Conservation (phyloP, 2,329 filamentous ascomycete species). For the Sordariomycetes sp. region DNA sequence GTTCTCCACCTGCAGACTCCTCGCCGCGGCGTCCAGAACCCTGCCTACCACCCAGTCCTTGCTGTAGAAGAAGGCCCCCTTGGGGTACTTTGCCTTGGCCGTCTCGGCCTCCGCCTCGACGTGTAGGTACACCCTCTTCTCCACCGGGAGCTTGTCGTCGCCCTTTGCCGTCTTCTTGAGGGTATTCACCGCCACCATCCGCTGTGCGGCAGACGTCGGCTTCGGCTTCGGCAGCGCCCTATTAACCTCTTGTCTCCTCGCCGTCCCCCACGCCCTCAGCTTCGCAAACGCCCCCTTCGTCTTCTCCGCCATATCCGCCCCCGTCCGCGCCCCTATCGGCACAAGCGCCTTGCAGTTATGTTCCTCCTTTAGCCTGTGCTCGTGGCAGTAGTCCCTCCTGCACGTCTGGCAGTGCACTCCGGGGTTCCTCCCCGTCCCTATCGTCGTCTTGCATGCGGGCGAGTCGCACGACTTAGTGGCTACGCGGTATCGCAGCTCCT, state of each 20-base stretch:
- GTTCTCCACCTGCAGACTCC: constrained; percentile 66
- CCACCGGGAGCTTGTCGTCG: constrained; percentile 63
- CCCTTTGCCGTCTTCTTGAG: constrained; percentile 86
- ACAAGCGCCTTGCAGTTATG: constrained; percentile 72
- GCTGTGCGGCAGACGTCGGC: constrained; percentile 47
- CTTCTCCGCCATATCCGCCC: constrained; percentile 37
- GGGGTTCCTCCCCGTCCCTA: constrained; percentile 54
- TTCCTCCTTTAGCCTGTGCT: constrained; percentile 64
- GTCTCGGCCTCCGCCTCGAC: constrained; percentile 86
- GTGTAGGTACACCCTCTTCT: constrained; percentile 82
- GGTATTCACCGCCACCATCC: constrained; percentile 56
- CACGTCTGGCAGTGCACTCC: constrained; percentile 61
- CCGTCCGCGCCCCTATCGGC: constrained; percentile 36
- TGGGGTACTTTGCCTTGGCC: constrained; percentile 69
- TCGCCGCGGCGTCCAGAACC: constrained; percentile 66
- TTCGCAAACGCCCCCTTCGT: constrained; percentile 63
- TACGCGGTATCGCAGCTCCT: constrained; percentile 38
- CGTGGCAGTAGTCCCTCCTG: constrained; percentile 63
- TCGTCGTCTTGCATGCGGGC: constrained; percentile 52
- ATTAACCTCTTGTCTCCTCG: constrained; percentile 53
- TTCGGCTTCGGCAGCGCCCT: constrained; percentile 48
- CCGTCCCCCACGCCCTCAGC: constrained; percentile 67
- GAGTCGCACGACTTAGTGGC: constrained; percentile 56
- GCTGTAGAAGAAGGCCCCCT: constrained; percentile 68
- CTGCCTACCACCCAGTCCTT: constrained; percentile 83